Evolutionary conservation across 129 eudicot species (phyloP), one percentile per base, ranked within the genome.

Genomic region (Tagetes patula): DNA sequence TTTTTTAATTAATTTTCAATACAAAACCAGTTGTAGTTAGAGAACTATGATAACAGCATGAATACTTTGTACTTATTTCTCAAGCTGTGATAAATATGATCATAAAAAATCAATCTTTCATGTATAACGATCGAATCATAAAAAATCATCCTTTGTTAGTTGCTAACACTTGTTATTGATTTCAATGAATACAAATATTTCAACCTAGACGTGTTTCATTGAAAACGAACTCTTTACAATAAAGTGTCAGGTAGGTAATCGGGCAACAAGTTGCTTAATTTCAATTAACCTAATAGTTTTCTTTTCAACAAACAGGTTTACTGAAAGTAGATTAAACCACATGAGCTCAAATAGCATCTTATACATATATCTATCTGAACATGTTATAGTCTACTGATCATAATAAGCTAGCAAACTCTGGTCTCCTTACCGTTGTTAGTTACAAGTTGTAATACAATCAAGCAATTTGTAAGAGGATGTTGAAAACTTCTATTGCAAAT

Each of bases 241-340:
- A 20, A 20, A 20, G 27, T 20, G 27, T 20, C 27, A 20, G 27
- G 27, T 20, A 20, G 27, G 27, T 20, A 20, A 20, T 20, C 27
- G 27, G 27, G 27, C 27, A 20, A 20, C 27, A 20, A 20, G 27
- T 20, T 20, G 27, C 27, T 20, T 20, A 20, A 7, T 56, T 77
- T 37, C 50, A 36, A 6, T 56, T 5, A 55, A 12, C 45, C 46
- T 75, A 40, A 12, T 75, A 48, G 49, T 68, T 59, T 58, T 55
- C 2, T 38, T 34, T 63, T 36, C 65, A 77, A 37, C 11, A 14
- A 69, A 63, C 71, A 67, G 65, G 40, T 61, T 46, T 46, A 37
- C 36, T 8, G 38, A 36, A 43, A 55, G 47, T 37, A 55, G 76
- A 67, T 71, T 42, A 27, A 42, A 39, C 39, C 6, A 6, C 71